Evolutionary conservation across 2,329 filamentous ascomycete species (phyloP).

Genomic region (Aspergillus sp.): DNA sequence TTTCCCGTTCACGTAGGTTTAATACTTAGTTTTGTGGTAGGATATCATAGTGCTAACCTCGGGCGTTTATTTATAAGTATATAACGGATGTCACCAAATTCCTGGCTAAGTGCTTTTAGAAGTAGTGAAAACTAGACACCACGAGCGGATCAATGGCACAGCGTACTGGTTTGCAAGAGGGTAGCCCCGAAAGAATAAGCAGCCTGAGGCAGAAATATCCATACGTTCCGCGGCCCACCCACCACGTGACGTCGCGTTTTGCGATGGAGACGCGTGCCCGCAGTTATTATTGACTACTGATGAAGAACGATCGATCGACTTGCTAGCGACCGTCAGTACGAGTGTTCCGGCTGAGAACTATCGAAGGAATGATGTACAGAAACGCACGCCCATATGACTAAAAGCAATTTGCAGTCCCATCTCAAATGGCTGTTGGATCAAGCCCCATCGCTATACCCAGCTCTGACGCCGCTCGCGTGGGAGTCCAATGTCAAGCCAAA

Average conservation of each 20-base stretch:
- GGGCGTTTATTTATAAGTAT: not conserved
- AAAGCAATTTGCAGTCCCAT: conserved; percentile 46
- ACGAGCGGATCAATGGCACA: not conserved
- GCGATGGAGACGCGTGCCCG: conserved; percentile 18
- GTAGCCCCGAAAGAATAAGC: not conserved
- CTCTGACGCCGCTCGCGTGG: conserved; percentile 30
- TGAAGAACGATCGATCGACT: not conserved
- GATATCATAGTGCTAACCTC: not conserved
- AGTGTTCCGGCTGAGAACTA: conserved; percentile 6
- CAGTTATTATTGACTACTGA: not conserved
- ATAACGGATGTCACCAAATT: not conserved
- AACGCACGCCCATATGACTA: conserved; percentile 47
- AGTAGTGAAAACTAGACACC: not conserved
- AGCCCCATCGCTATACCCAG: conserved; percentile 35
- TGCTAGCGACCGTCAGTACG: conserved; percentile 6
- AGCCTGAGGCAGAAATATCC: not conserved
- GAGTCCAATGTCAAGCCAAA: conserved; percentile 19
- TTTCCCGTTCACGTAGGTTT: not conserved
- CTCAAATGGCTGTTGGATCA: conserved; percentile 48
- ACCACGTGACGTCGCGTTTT: conserved; percentile 26
- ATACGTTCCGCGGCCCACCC: not conserved
- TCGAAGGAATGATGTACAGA: conserved; percentile 26
- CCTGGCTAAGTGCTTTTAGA: not conserved
- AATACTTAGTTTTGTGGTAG: too few species aligned
- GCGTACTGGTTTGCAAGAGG: not conserved